A percentile compares a stretch with the other conserved stretches of the same genome.
These are phyloP conservation scores for Diaporthe australafricana DNA, from an alignment of 2,329 filamentous ascomycete species.

Conservation along the genomic window DNA sequence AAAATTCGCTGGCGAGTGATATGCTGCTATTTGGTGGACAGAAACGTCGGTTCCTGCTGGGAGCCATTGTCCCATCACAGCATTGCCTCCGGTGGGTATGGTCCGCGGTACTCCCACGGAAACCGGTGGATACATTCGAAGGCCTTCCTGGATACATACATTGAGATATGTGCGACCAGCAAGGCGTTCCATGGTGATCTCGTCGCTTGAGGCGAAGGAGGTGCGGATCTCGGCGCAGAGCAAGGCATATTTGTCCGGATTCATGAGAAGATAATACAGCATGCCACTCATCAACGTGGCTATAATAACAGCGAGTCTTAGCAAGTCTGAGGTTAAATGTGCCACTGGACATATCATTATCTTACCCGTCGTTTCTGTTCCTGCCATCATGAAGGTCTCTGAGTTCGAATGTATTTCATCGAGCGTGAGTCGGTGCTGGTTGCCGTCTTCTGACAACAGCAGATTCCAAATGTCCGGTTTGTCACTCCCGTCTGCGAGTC, in stretches of 20 bases:
- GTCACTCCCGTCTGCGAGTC: not conserved
- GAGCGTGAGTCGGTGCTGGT: conserved; percentile 31
- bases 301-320: not conserved
- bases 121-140: conserved; percentile 50
- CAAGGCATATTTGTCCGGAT: not conserved
- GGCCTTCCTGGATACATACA: conserved; percentile 45
- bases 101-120: conserved; percentile 44
- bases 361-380: conserved; percentile 51
- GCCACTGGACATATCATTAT: not conserved
- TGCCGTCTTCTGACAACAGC: conserved; percentile 38
- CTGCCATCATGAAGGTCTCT: conserved; percentile 39
- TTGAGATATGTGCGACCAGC: conserved; percentile 41
- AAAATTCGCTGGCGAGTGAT: conserved; percentile 47
- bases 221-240: not conserved
- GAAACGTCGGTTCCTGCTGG: conserved; percentile 52
- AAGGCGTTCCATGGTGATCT: conserved; percentile 44
- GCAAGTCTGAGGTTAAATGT: not conserved
- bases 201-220: conserved; percentile 31
- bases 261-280: not conserved
- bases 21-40: conserved; percentile 57
- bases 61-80: conserved; percentile 45
- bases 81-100: conserved; percentile 44
- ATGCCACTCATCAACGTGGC: conserved; percentile 7
- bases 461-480: conserved; percentile 45
- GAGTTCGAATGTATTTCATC: conserved; percentile 40